Evolutionary conservation across 768 basidiomycete species (phyloP), one percentile per base, ranked within the genome.

Genomic region (Sporobolomyces roseus): DNA sequence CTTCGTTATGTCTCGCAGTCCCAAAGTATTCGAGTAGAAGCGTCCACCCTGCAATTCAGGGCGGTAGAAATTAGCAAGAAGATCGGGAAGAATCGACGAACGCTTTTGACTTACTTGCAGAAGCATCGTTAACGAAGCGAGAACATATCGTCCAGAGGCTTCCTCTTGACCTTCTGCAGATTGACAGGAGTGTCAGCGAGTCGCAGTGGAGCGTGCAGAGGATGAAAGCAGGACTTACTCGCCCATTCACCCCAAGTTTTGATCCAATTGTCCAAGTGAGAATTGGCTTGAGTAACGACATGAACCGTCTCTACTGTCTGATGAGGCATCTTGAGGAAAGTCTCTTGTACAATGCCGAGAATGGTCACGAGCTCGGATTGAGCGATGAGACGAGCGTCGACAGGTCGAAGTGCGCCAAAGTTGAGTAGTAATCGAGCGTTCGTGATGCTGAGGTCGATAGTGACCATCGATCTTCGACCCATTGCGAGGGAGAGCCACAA

Each of bases 401-500:
- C 71, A 1, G 71, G 71, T 1, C 71, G 66, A 1, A 72, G 63
- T 2, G 59, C 58, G 29, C n/a, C 25, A 29, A 72, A 72, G 27
- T 64, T 52, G 53, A 72, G 66, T 4, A 72, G 50, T 2, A 61
- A 33, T 19, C 71, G 45, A 12, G 71, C 59, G 14, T 63, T 61
- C 53, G 66, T 72, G 48, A 72, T 62, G 25, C 45, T 50, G 32
- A 72, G 59, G 54, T 72, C 71, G 49, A 72, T 65, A 32, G 66
- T 72, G 30, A 72, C 71, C 59, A 72, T 65, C 33, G 71, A 58
- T 9, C 71, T 65, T 0, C 71, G 63, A 12, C 55, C 63, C 49
- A 64, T 68, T 4, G 66, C 66, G 36, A 72, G 61, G 29, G 65
- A 67, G 48, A 72, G 66, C 70, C 71, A 72, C 0, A 72, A 36